Conservation (phyloP, 2,329 filamentous ascomycete genomes). For the Massarina eburnea region DNA sequence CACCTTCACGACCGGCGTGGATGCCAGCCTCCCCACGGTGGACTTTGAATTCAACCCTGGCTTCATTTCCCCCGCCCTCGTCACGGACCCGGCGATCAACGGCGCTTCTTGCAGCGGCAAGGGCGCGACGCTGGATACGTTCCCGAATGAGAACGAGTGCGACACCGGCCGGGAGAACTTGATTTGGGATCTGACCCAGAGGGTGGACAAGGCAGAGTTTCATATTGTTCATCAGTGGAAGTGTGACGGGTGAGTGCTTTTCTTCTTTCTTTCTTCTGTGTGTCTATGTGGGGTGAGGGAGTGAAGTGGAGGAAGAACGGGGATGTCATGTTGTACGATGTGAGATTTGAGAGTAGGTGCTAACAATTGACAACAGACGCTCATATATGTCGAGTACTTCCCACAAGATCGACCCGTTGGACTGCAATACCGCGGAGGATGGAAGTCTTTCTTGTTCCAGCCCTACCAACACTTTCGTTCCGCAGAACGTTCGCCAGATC, state of each 20-base stretch:
- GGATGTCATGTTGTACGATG: too few relatives aligned
- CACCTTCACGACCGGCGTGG: conserved; percentile 11
- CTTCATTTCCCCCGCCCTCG: conserved; percentile 16
- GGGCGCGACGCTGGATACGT: conserved; percentile 6
- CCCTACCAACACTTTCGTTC: not conserved
- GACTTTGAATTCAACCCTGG: conserved; percentile 26
- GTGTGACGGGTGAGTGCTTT: conserved; percentile 29
- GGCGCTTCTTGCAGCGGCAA: conserved; percentile 22
- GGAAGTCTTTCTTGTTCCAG: not conserved
- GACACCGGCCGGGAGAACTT: conserved; percentile 17
- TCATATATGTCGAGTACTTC: conserved; percentile 12
- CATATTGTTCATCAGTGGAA: conserved; percentile 31
- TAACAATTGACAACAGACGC: not conserved
- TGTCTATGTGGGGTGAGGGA: not conserved
- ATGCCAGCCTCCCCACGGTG: conserved; percentile 15
- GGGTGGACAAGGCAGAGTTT: conserved; percentile 22
- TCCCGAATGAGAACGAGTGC: conserved; percentile 27
- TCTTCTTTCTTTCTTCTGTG: not conserved
- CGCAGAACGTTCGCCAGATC: conserved; percentile 12
- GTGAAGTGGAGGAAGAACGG: not conserved
- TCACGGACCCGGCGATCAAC: conserved; percentile 18
- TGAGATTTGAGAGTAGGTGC: not conserved
- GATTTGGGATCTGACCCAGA: conserved; percentile 22
- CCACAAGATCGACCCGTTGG: conserved; percentile 6
- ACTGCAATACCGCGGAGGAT: conserved; percentile 1